A percentile compares a stretch with the other conserved stretches of the same genome.
Evolutionary conservation across 2,329 filamentous ascomycete species (phyloP).

Genomic region (Exophiala oligosperma): DNA sequence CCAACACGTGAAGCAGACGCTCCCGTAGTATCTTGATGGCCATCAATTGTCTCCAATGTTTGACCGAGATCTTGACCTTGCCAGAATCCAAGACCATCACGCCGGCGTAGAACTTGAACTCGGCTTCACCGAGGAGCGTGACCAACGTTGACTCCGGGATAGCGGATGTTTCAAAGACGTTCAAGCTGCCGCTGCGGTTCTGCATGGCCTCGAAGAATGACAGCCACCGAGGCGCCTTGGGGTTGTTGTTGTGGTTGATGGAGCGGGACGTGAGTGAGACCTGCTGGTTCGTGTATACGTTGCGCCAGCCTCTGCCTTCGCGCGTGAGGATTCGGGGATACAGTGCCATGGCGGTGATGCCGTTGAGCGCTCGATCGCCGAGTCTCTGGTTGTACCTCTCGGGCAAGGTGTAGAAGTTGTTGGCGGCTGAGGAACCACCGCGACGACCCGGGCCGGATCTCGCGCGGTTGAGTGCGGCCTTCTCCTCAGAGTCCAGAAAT

Average conservation of each 20-base stretch:
- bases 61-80: slow-evolving; percentile 75
- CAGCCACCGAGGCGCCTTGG: slow-evolving; percentile 66
- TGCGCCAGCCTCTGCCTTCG: slow-evolving; percentile 84
- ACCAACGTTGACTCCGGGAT: slow-evolving; percentile 80
- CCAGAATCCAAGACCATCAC: slow-evolving; percentile 86
- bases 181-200: slow-evolving; percentile 73
- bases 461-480: slow-evolving; percentile 11
- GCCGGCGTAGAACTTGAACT: slow-evolving; percentile 86
- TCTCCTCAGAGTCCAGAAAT: slow-evolving; percentile 51
- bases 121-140: slow-evolving; percentile 82
- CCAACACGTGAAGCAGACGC: slow-evolving; percentile 12
- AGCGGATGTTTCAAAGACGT: slow-evolving; percentile 84
- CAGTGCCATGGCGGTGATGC: slow-evolving; percentile 90
- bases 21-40: slow-evolving; percentile 77
- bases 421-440: background rate
- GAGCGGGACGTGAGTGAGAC: slow-evolving; percentile 86
- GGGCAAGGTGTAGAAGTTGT: slow-evolving; percentile 79
- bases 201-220: slow-evolving; percentile 99
- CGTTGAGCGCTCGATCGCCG: slow-evolving; percentile 75
- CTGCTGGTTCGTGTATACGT: slow-evolving; percentile 87
- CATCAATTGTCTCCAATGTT: slow-evolving; percentile 87
- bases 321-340: slow-evolving; percentile 88
- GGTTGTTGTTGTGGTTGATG: slow-evolving; percentile 60
- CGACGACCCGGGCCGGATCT: slow-evolving; percentile 60
- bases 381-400: slow-evolving; percentile 70